Conservation (phyloP, 352 stramenopile species). For the Globisporangium megalacanthum region DNA sequence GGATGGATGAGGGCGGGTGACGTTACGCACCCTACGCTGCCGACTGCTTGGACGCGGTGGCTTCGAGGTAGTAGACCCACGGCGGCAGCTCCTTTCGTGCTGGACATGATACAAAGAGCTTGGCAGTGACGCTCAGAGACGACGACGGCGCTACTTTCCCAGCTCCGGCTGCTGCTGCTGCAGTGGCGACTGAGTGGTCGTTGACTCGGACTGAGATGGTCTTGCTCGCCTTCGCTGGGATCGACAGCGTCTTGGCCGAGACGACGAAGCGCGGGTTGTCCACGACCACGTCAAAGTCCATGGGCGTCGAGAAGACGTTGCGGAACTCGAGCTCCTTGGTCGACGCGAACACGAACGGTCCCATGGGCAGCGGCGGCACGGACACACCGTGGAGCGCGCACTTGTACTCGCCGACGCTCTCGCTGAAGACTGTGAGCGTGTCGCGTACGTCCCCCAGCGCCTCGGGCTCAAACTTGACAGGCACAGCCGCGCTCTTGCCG, state of each 20-base stretch:
- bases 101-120: constrained; percentile 78
- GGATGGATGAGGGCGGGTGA: too few relatives aligned
- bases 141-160: background rate
- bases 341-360: constrained; percentile 68
- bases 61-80: constrained; percentile 87
- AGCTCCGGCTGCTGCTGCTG: constrained; percentile 1
- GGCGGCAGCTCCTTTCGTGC: constrained; percentile 61
- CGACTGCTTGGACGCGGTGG: constrained; percentile 7
- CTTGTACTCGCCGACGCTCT: constrained; percentile 74
- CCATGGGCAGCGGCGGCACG: constrained; percentile 71
- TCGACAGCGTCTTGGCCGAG: constrained; percentile 41
- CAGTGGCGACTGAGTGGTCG: constrained; percentile 6
- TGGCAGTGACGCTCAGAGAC: constrained; percentile 40
- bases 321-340: constrained; percentile 83
- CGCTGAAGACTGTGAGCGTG: constrained; percentile 57
- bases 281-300: constrained; percentile 74
- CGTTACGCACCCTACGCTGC: background rate
- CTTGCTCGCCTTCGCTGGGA: constrained; percentile 65
- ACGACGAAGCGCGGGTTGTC: constrained; percentile 77
- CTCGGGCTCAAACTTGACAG: constrained; percentile 87
- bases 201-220: constrained; percentile 48
- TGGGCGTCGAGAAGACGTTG: constrained; percentile 80
- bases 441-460: constrained; percentile 82
- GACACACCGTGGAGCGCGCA: constrained; percentile 78
- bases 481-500: constrained; percentile 49